phyloP scores from a whole-genome alignment of 2,329 filamentous ascomycete genomes.

The Fusarium mundagurra region DNA sequence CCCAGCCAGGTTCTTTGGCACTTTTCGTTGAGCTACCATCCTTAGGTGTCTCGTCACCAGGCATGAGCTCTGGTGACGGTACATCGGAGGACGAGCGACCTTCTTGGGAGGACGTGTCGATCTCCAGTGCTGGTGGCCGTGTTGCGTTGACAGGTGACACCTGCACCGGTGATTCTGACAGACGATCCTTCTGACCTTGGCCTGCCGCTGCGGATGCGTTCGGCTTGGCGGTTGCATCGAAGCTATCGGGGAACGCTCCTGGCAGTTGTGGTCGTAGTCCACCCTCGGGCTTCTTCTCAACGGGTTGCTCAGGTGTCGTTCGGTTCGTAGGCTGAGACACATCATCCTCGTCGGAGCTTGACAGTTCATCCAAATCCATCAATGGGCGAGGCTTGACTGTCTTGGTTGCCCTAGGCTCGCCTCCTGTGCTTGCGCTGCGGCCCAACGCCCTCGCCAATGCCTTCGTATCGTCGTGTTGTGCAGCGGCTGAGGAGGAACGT shows the following conservation, averaged over 20 bases:
- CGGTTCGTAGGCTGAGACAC: slow-evolving; percentile 40
- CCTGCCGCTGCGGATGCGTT: slow-evolving; percentile 47
- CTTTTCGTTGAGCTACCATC: slow-evolving; percentile 50
- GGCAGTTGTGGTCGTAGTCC: slow-evolving; percentile 49
- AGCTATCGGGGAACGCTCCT: slow-evolving; percentile 56
- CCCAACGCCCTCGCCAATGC: slow-evolving; percentile 34
- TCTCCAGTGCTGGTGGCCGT: slow-evolving; percentile 73
- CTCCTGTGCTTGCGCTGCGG: slow-evolving; percentile 48
- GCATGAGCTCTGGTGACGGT: slow-evolving; percentile 69
- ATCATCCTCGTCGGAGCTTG: slow-evolving; percentile 62
- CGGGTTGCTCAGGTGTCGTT: slow-evolving; percentile 24
- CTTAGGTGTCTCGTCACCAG: slow-evolving; percentile 54
- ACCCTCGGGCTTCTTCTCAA: slow-evolving; percentile 34
- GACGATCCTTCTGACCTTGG: slow-evolving; percentile 52
- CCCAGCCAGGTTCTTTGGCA: slow-evolving; percentile 71
- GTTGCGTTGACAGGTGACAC: slow-evolving; percentile 54
- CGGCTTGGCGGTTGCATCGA: slow-evolving; percentile 46
- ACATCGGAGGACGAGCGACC: slow-evolving; percentile 71
- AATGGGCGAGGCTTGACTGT: slow-evolving; percentile 62
- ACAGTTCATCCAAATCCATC: slow-evolving; percentile 76
- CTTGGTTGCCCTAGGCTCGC: slow-evolving; percentile 64
- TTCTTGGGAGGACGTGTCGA: slow-evolving; percentile 77
- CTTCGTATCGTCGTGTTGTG: slow-evolving; percentile 51
- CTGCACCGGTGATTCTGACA: slow-evolving; percentile 75
- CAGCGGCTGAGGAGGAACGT: slow-evolving; percentile 49